Percentiles rank a stretch among this genome's conserved stretches.
phyloP scores from a whole-genome alignment of 2,329 filamentous ascomycete species.

The Aspergillus jensenii region DNA sequence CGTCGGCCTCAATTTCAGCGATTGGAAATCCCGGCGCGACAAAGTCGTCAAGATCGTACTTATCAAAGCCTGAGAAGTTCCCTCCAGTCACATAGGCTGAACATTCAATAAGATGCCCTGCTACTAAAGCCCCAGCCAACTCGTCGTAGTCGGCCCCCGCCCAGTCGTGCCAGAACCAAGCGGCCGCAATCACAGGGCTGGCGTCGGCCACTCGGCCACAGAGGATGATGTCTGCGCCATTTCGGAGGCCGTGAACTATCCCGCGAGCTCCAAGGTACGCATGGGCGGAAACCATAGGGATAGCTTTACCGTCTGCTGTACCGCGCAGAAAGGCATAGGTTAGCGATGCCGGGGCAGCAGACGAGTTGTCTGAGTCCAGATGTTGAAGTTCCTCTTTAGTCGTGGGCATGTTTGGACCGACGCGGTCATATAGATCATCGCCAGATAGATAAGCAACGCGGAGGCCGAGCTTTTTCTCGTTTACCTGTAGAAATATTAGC shows the following conservation, averaged over 20 bases:
- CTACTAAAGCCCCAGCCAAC: constrained; percentile 52
- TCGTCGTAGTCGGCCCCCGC: constrained; percentile 47
- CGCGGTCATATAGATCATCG: constrained; percentile 43
- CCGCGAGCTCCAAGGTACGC: constrained; percentile 55
- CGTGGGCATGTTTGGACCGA: constrained; percentile 35
- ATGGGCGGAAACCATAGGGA: constrained; percentile 45
- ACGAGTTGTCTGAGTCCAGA: constrained; percentile 42
- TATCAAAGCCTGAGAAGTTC: constrained; percentile 54
- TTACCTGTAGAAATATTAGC: constrained; percentile 25
- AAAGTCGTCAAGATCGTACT: constrained; percentile 40
- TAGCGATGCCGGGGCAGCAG: constrained; percentile 35
- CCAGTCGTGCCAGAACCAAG: constrained; percentile 59
- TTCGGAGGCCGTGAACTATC: constrained; percentile 45
- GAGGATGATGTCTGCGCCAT: constrained; percentile 50
- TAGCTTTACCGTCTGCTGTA: constrained; percentile 36
- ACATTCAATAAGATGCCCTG: constrained; percentile 57
- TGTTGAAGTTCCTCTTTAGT: constrained; percentile 37
- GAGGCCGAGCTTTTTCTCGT: constrained; percentile 35
- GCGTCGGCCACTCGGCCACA: constrained; percentile 53
- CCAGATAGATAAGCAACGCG: constrained; percentile 48
- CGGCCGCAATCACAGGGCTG: constrained; percentile 56
- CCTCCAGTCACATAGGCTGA: constrained; percentile 55
- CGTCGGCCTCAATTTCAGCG: constrained; percentile 49
- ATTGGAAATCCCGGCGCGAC: constrained; percentile 51
- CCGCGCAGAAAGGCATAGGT: constrained; percentile 39